phyloP scores from a whole-genome alignment of 2,329 filamentous ascomycete genomes.

The Macroventuria anomochaeta region DNA sequence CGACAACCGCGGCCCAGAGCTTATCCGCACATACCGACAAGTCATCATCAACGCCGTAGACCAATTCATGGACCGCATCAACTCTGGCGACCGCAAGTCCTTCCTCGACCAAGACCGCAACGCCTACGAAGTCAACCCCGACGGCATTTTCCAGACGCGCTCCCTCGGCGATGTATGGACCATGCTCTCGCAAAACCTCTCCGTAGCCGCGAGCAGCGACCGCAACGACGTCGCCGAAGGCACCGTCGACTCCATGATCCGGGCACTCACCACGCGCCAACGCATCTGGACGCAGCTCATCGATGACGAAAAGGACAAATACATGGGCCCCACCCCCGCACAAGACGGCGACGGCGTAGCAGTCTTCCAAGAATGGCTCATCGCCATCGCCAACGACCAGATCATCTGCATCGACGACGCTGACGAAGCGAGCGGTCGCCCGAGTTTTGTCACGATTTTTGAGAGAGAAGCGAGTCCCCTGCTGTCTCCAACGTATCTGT shows the following conservation, averaged over 20 bases:
- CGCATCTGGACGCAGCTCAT: slow-evolving; percentile 86
- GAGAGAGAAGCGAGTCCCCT: slow-evolving; percentile 80
- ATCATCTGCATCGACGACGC: slow-evolving; percentile 95
- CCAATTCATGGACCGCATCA: slow-evolving; percentile 97
- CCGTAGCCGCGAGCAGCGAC: slow-evolving; percentile 82
- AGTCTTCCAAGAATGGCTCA: slow-evolving; percentile 82
- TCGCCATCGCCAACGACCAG: slow-evolving; percentile 97
- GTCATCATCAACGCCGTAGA: slow-evolving; percentile 95
- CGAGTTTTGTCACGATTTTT: slow-evolving; percentile 87
- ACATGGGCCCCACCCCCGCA: slow-evolving; percentile 56
- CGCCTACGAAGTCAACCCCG: slow-evolving; percentile 76
- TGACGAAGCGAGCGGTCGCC: slow-evolving; percentile 63
- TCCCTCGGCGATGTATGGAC: slow-evolving; percentile 95
- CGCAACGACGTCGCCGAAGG: slow-evolving; percentile 92
- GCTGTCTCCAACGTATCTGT: slow-evolving; percentile 75
- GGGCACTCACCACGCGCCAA: slow-evolving; percentile 82
- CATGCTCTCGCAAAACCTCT: slow-evolving; percentile 92
- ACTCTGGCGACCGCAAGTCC: slow-evolving; percentile 77
- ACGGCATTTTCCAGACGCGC: slow-evolving; percentile 89
- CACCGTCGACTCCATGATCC: slow-evolving; percentile 94
- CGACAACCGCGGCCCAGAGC: slow-evolving; percentile 85
- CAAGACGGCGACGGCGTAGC: slow-evolving; percentile 82
- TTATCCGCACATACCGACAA: slow-evolving; percentile 91
- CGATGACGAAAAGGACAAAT: slow-evolving; percentile 81
- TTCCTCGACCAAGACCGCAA: slow-evolving; percentile 80